phyloP scores from a whole-genome alignment of 2,329 filamentous ascomycete genomes.

The Neoarthrinium moseri region DNA sequence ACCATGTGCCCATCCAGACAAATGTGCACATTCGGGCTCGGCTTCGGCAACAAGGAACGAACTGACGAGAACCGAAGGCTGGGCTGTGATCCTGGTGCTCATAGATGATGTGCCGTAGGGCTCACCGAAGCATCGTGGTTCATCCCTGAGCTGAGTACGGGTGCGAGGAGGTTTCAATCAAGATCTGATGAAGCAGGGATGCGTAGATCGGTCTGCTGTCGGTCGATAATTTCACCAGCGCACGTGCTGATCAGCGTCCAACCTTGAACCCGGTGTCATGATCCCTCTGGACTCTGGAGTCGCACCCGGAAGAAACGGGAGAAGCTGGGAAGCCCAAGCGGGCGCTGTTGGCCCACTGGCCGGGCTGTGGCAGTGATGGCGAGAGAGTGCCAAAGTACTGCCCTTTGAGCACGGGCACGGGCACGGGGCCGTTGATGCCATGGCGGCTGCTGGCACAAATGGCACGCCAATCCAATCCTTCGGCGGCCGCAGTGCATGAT shows the following conservation, averaged over 20 bases:
- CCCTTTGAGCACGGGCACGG: too few relatives aligned
- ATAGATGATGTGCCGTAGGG: neutral
- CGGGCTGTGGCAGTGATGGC: too few relatives aligned
- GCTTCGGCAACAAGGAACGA: neutral
- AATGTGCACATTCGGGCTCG: too few relatives aligned
- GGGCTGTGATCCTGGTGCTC: neutral
- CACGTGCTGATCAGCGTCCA: conserved; percentile 1
- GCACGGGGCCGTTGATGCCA: too few relatives aligned
- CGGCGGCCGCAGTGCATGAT: too few relatives aligned
- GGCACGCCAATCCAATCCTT: too few relatives aligned
- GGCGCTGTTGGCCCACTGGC: too few relatives aligned
- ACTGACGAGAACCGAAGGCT: neutral
- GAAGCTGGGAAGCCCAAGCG: neutral
- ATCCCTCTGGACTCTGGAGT: neutral
- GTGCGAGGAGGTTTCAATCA: neutral
- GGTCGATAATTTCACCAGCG: neutral
- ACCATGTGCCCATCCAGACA: too few relatives aligned
- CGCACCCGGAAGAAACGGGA: conserved; percentile 7
- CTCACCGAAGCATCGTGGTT: neutral
- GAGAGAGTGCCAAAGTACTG: too few relatives aligned
- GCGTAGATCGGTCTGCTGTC: conserved; percentile 2
- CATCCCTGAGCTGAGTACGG: neutral
- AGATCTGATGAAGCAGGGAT: conserved; percentile 4
- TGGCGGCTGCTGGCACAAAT: too few relatives aligned
- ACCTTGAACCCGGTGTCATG: neutral